Evolutionary conservation across 805 yeast genomes (phyloP).

Genomic region (Wickerhamiella siamensis): DNA sequence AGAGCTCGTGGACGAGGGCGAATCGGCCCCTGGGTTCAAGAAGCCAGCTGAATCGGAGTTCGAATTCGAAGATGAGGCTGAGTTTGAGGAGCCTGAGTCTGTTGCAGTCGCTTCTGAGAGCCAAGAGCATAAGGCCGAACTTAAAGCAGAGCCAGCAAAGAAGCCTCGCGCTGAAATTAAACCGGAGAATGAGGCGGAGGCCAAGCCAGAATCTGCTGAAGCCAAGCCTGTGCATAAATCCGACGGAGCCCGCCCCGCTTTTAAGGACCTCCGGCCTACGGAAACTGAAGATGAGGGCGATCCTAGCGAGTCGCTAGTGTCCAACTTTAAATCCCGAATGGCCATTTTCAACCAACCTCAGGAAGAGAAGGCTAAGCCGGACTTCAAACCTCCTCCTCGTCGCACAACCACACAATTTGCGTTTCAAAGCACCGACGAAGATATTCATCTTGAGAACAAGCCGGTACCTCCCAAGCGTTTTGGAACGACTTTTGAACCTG

Average conservation of each 20-base stretch:
- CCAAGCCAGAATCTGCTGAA: background rate
- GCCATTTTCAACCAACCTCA: constrained; percentile 35
- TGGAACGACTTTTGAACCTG: constrained; percentile 7
- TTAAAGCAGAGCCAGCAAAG: constrained; percentile 2
- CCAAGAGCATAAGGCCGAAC: constrained; percentile 3
- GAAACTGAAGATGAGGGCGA: constrained; percentile 3
- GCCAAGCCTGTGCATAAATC: background rate
- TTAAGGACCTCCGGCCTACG: background rate
- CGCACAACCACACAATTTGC: background rate
- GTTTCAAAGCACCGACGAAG: background rate
- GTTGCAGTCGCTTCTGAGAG: background rate
- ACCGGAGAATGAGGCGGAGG: background rate
- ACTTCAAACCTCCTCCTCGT: background rate
- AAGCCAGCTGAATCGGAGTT: background rate
- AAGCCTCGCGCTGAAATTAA: background rate
- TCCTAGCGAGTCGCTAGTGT: constrained; percentile 5
- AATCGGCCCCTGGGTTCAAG: background rate
- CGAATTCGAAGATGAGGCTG: no score
- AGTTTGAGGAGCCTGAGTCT: background rate
- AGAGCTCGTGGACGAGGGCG: background rate
- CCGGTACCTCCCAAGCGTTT: constrained; percentile 4
- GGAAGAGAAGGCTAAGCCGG: constrained; percentile 22
- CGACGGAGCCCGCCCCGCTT: background rate
- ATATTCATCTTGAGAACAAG: constrained; percentile 1
- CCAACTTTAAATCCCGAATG: constrained; percentile 32